Conservation (phyloP, 2,329 filamentous ascomycete genomes). For the Graphilbum ipis-grandicollis region DNA sequence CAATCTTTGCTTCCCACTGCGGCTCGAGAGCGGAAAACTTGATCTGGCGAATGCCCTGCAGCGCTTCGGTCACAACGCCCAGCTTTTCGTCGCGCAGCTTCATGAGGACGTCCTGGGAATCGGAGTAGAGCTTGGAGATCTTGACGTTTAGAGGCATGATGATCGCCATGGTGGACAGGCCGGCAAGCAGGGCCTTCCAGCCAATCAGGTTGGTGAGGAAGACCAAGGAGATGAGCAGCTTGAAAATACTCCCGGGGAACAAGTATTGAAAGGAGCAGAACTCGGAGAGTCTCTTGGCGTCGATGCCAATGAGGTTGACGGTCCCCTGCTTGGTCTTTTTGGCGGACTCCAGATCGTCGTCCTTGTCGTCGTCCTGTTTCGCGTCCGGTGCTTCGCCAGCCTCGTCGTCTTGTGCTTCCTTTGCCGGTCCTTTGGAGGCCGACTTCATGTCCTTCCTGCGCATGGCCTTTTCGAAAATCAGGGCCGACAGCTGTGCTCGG, state of each 20-base stretch:
- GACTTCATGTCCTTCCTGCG: constrained; percentile 61
- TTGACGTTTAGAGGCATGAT: constrained; percentile 53
- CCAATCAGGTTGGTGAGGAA: constrained; percentile 56
- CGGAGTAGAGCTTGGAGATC: constrained; percentile 46
- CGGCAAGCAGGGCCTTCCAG: constrained; percentile 49
- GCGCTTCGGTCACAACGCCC: constrained; percentile 56
- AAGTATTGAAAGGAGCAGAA: constrained; percentile 51
- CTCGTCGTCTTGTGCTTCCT: constrained; percentile 15
- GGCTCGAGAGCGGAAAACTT: constrained; percentile 65
- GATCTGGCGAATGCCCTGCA: constrained; percentile 68
- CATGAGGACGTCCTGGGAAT: constrained; percentile 54
- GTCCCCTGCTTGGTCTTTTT: constrained; percentile 48
- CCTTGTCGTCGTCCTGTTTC: constrained; percentile 15
- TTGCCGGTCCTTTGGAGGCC: constrained; percentile 20
- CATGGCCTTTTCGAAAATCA: constrained; percentile 64
- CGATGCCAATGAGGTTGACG: constrained; percentile 65
- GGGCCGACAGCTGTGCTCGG: constrained; percentile 49
- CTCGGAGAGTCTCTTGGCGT: constrained; percentile 50
- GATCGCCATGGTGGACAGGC: constrained; percentile 44
- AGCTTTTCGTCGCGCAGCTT: constrained; percentile 60
- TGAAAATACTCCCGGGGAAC: constrained; percentile 43
- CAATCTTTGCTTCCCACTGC: constrained; percentile 58
- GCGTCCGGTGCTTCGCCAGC: background rate
- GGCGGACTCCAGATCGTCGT: constrained; percentile 26
- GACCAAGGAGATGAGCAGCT: constrained; percentile 44